Conservation (phyloP, 1,139 yeast genomes). For the Pichia sp. region DNA sequence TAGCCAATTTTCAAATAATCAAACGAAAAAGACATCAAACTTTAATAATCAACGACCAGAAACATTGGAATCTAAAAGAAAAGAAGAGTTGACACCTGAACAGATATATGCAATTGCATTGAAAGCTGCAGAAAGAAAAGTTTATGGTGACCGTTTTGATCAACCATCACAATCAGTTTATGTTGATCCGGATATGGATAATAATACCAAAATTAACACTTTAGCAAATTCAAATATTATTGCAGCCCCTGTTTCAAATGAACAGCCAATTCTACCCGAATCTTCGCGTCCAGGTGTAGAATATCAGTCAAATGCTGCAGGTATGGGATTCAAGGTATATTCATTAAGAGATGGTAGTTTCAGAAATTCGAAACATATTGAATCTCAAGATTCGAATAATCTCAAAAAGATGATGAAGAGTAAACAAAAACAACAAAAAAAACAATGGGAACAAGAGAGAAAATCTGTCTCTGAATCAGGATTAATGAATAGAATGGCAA, state of each 20-base stretch:
- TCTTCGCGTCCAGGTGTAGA: conserved; percentile 6
- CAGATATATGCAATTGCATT: conserved; percentile 28
- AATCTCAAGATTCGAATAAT: conserved; percentile 9
- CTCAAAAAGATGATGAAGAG: conserved; percentile 9
- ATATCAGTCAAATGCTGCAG: conserved; percentile 17
- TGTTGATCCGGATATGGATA: conserved; percentile 15
- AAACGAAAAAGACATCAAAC: neutral
- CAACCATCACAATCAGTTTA: neutral
- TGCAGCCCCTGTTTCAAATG: no score
- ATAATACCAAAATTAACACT: conserved; percentile 23
- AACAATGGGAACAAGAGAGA: conserved; percentile 15
- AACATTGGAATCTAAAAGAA: neutral
- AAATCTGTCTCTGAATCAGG: conserved; percentile 4
- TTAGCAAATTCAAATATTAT: neutral
- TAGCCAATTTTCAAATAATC: neutral
- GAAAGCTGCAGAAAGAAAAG: conserved; percentile 27
- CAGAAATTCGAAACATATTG: neutral
- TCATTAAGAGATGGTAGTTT: conserved; percentile 16
- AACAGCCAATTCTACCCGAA: neutral
- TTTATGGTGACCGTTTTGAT: conserved; percentile 25
- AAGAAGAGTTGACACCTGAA: conserved; percentile 21
- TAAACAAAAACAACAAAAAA: conserved; percentile 12
- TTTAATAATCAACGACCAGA: neutral
- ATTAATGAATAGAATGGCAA: neutral
- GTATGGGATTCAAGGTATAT: conserved; percentile 19